Conservation (phyloP, 2,329 filamentous ascomycete species). For the Pseudocercospora fuligena region DNA sequence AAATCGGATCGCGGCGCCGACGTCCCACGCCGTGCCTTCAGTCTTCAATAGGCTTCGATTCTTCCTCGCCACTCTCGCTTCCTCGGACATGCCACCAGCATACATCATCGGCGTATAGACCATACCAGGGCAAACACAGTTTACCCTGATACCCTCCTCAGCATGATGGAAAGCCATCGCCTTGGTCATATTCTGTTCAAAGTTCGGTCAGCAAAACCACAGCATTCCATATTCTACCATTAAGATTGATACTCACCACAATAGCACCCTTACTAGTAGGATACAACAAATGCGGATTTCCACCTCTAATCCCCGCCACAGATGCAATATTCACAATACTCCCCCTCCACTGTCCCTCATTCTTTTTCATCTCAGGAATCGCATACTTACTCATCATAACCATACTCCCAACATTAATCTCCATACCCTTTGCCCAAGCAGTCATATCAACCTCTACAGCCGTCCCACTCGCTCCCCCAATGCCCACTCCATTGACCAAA, state of each 20-base stretch:
- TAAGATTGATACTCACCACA: slow-evolving; percentile 41
- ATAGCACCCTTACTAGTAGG: slow-evolving; percentile 60
- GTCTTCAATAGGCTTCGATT: slow-evolving; percentile 58
- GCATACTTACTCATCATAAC: slow-evolving; percentile 66
- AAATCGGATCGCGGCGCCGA: slow-evolving; percentile 56
- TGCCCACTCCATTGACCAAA: slow-evolving; percentile 68
- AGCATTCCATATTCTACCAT: neutral
- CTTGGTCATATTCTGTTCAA: slow-evolving; percentile 55
- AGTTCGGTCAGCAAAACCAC: neutral
- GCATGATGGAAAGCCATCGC: slow-evolving; percentile 63
- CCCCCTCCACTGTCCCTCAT: slow-evolving; percentile 55
- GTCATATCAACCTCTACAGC: slow-evolving; percentile 65
- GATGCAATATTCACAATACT: slow-evolving; percentile 67
- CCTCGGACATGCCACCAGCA: slow-evolving; percentile 55
- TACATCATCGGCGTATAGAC: slow-evolving; percentile 63
- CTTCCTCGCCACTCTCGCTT: slow-evolving; percentile 54
- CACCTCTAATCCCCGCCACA: slow-evolving; percentile 62
- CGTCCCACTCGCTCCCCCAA: slow-evolving; percentile 63
- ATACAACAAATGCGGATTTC: slow-evolving; percentile 59
- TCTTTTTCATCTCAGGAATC: slow-evolving; percentile 64
- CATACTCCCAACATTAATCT: slow-evolving; percentile 69
- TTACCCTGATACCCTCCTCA: slow-evolving; percentile 56
- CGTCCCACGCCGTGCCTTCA: slow-evolving; percentile 61
- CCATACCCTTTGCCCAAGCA: slow-evolving; percentile 61
- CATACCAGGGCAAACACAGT: slow-evolving; percentile 61